These are phyloP conservation scores for Dovyalis caffra DNA, from an alignment of 345 rosid species.

Conservation along the genomic window DNA sequence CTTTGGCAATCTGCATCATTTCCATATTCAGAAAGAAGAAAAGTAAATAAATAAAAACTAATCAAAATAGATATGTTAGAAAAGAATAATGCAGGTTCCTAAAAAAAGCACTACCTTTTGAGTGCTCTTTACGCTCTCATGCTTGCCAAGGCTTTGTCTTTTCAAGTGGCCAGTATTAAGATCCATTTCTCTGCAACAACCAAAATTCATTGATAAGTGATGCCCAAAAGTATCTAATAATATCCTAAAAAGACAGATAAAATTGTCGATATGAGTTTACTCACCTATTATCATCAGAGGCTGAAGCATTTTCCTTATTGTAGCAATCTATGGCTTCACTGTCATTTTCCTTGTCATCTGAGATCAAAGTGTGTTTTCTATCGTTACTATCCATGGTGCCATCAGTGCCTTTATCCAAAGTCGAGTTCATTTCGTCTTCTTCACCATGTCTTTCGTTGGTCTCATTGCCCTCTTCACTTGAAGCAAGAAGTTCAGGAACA, in stretches of 20 bases:
- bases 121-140: slow-evolving; percentile 29
- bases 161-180: slow-evolving; percentile 9
- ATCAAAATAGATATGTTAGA: neutral
- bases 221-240: slow-evolving; percentile 2
- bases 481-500: slow-evolving; percentile 3
- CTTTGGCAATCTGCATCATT: slow-evolving; percentile 40
- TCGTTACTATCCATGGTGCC: slow-evolving; percentile 18
- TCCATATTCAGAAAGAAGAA: slow-evolving; percentile 4
- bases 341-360: slow-evolving; percentile 27
- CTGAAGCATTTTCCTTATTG: slow-evolving; percentile 56
- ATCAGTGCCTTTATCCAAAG: slow-evolving; percentile 8
- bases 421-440: slow-evolving; percentile 13
- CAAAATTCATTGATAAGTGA: slow-evolving; percentile 1
- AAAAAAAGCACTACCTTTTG: slow-evolving; percentile 35
- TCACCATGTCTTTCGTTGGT: slow-evolving; percentile 1
- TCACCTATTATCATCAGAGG: slow-evolving; percentile 53
- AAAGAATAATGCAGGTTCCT: neutral
- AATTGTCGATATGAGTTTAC: neutral
- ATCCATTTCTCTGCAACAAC: slow-evolving; percentile 38
- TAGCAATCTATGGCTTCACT: slow-evolving; percentile 28
- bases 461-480: slow-evolving; percentile 1
- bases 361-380: slow-evolving; percentile 25
- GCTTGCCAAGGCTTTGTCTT: slow-evolving; percentile 41
- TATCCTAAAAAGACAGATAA: neutral
- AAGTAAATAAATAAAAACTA: slow-evolving; percentile 7